Evolutionary conservation across 768 basidiomycete genomes (phyloP), one percentile per base, ranked within the genome.

Genomic region (Boletus bicolor): DNA sequence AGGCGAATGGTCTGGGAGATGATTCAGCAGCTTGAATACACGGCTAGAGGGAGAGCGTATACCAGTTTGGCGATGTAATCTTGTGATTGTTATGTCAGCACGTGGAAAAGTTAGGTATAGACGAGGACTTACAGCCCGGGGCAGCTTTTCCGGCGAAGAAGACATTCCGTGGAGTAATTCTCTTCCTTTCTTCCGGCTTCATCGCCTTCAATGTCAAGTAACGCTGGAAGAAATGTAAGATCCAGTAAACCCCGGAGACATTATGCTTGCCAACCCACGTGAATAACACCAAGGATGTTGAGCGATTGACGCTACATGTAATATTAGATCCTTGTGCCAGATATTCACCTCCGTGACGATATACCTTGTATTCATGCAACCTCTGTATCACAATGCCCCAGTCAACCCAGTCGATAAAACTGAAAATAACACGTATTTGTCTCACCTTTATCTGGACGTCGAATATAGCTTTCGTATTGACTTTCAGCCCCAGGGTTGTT

Each of bases 81-180:
- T 89, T 44, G 15, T 10, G 38, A 15, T 43, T 11, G 17, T 50
- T 12, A 12, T 17, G 39, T 70, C 52, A 56, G 57, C 10, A 24
- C 48, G 19, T 11, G 49, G 30, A 17, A 19, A 39, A 21, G n/a
- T 19, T 12, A 14, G n/a, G 39, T 7, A 30, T 28, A 36, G 32
- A 19, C 17, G 14, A 28, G 19, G 7, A 75, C 86, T 67, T 68
- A 89, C 87, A 93, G 55, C 86, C 95, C 38, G 96, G 96, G 0
- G 96, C 96, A 51, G 96, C 94, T 71, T 98, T 98, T 59, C 97
- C 96, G 34, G 93, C 96, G 60, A 99, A 98, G 79, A 99, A 90
- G n/a, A 93, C 88, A 19, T 93, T 93, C 50, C 85, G 82, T n/a
- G 85, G 89, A 62, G 82, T 85, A 60, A 88, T 82, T 69, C 89